Base-by-base conservation (phyloP, 2,329 filamentous ascomycete species). In the Aspergillus melleus region DNA sequence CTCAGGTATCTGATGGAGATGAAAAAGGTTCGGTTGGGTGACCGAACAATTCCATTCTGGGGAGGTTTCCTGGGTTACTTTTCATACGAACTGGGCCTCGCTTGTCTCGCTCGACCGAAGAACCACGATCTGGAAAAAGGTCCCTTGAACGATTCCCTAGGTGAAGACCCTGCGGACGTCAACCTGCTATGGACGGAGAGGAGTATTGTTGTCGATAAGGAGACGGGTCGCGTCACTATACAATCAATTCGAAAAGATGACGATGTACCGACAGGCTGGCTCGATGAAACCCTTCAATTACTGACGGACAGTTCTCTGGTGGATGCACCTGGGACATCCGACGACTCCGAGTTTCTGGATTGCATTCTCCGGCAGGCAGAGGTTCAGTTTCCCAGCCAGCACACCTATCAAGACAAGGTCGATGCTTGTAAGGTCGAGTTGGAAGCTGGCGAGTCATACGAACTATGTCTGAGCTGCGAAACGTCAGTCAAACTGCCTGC, bases 11-110 rank as follows among this genome's bases (percentile, higher is more conserved):
- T 80, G 57, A 72, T 81, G 68, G 70, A 76, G n/a, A 70, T 70
- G 66, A 77, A 75, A 53, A 76, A 69, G 55, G 70, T 80, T 10
- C 61, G 65, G 19, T 66, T 65, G 19, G 77, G 76, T 1, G 70
- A 73, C 61, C 44, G 54, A 4, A 63, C 75, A 1, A 69, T 78
- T 20, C 80, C 90, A 0, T 96, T 96, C 71, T 86, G 90, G 75
- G 92, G 91, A 54, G 92, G 92, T 0, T 88, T 96, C 60, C 86
- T 96, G 77, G 92, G 92, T 0, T 96, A 89, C 68, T 84, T 92
- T 54, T 92, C 90, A 0, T 96, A 96, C 61, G 92, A 96, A 73
- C 86, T 92, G 71, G 91, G 91, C 0, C 78, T 96, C 1, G 79
- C 74, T 6, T 70, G 74, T 52, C 64, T 86, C 82, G 19, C 87